Evolutionary conservation across 2,329 filamentous ascomycete genomes (phyloP).

Genomic region (Claviceps capensis): DNA sequence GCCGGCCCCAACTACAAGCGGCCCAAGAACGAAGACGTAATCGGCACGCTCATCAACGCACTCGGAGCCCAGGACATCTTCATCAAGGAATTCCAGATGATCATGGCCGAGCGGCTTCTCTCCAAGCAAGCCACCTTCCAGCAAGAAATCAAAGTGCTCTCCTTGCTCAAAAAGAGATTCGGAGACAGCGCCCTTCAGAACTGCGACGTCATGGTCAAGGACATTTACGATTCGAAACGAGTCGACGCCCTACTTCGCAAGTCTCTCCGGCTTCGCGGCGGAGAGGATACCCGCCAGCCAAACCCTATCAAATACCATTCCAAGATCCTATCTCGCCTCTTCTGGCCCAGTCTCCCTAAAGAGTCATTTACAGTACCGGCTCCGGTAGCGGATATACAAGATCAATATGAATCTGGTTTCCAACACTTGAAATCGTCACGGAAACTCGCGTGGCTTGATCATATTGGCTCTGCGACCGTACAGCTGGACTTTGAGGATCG

Average conservation of each 20-base stretch:
- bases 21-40: conserved; percentile 78
- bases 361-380: conserved; percentile 53
- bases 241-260: conserved; percentile 56
- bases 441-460: conserved; percentile 79
- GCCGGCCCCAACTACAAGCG: conserved; percentile 86
- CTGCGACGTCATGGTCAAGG: conserved; percentile 94
- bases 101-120: conserved; percentile 72
- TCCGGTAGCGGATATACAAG: conserved; percentile 46
- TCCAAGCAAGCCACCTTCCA: conserved; percentile 55
- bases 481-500: conserved; percentile 76
- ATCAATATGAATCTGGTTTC: conserved; percentile 61
- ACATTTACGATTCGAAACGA: conserved; percentile 70
- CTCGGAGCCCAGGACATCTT: conserved; percentile 85
- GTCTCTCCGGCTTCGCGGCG: conserved; percentile 14
- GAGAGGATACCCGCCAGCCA: conserved; percentile 5
- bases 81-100: conserved; percentile 82
- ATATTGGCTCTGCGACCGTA: conserved; percentile 66
- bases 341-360: conserved; percentile 74
- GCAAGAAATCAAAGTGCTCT: conserved; percentile 70
- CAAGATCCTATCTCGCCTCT: conserved; percentile 81
- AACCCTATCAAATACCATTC: conserved; percentile 44
- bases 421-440: conserved; percentile 68
- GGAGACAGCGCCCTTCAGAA: conserved; percentile 77
- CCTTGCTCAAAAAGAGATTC: conserved; percentile 77
- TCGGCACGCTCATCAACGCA: conserved; percentile 76